phyloP scores from a whole-genome alignment of 371 early-diverging fungal species.

The Gilbertella persicaria region DNA sequence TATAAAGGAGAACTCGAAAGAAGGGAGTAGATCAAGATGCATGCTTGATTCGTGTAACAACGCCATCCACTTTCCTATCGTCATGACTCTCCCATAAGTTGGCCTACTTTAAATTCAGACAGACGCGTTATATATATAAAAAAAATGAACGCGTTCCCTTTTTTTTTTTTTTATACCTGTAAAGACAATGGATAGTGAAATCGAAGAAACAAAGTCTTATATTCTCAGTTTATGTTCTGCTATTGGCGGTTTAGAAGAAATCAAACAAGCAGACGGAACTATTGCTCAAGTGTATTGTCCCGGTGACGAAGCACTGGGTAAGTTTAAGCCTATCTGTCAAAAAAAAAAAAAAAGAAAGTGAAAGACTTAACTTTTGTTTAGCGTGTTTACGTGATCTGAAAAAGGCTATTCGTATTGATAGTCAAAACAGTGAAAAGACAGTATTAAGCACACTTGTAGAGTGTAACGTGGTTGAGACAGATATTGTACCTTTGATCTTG shows the following conservation, averaged over 20 bases:
- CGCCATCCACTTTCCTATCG: too few relatives aligned
- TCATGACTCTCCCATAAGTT: too few relatives aligned
- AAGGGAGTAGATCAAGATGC: slow-evolving; percentile 1
- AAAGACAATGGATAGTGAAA: too few relatives aligned
- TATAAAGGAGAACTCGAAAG: slow-evolving; percentile 1
- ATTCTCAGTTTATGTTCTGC: slow-evolving; percentile 77
- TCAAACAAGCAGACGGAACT: slow-evolving; percentile 34
- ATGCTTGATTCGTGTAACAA: not conserved
- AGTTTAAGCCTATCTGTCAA: not conserved
- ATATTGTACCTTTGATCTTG: slow-evolving; percentile 80
- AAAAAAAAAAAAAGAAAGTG: not conserved
- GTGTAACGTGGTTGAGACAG: slow-evolving; percentile 70
- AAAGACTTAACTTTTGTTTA: not conserved
- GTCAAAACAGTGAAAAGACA: slow-evolving; percentile 57
- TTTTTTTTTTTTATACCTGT: too few relatives aligned
- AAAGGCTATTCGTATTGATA: slow-evolving; percentile 74
- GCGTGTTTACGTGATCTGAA: slow-evolving; percentile 51
- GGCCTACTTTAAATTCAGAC: too few relatives aligned
- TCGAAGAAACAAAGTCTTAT: slow-evolving; percentile 1
- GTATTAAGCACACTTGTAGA: slow-evolving; percentile 72
- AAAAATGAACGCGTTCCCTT: too few relatives aligned
- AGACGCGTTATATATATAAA: too few relatives aligned
- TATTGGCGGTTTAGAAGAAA: slow-evolving; percentile 76
- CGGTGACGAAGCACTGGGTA: slow-evolving; percentile 83
- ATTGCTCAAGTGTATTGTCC: slow-evolving; percentile 62